Base-by-base conservation (phyloP, 225 moss, liverwort and hornwort species). In the Pseudoscleropodium purum region DNA sequence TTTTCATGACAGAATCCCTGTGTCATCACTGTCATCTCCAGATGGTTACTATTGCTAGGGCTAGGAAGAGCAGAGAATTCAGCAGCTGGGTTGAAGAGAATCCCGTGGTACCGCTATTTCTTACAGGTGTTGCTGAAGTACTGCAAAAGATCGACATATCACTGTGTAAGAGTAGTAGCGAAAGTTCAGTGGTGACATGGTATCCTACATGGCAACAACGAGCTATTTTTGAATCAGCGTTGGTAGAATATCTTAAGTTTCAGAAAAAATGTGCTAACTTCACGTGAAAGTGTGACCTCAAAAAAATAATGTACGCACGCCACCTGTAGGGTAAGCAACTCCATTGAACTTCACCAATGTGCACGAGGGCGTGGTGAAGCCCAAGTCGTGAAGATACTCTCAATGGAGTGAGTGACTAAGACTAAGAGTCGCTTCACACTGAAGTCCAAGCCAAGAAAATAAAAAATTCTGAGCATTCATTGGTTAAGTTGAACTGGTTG, bases 1-100 rank as follows among this genome's bases (percentile, higher is more conserved):
- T 64, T 75, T 64, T 23, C 37, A 60, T 17, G 43, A 52, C 59
- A 62, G 56, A 64, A 29, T 76, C 60, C 34, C 10, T 9, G n/a
- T 78, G 84, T 51, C 26, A 37, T 21, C 62, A 68, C 75, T 79
- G 91, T 89, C 89, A 92, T 92, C 89, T 91, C 92, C 91, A 92
- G 56, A 87, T 63, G 89, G 75, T 49, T 68, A 59, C 59, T 59
- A 47, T 63, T 75, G 87, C 81, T 84, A 90, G 84, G 64, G 69
- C 73, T 9, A 92, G 25, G 61, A 87, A 49, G 24, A 89, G 19
- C 57, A 87, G 68, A 5, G 88, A 57, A 63, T 16, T 81, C 9
- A 69, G 74, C 80, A 80, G 76, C 81, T 62, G 81, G 29, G 76
- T 81, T 51, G 87, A 64, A 39, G 91, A 91, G 45, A 54, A 75